These are phyloP conservation scores for Tetracladium marchalianum DNA, from an alignment of 495 filamentous ascomycete genomes.

Conservation along the genomic window DNA sequence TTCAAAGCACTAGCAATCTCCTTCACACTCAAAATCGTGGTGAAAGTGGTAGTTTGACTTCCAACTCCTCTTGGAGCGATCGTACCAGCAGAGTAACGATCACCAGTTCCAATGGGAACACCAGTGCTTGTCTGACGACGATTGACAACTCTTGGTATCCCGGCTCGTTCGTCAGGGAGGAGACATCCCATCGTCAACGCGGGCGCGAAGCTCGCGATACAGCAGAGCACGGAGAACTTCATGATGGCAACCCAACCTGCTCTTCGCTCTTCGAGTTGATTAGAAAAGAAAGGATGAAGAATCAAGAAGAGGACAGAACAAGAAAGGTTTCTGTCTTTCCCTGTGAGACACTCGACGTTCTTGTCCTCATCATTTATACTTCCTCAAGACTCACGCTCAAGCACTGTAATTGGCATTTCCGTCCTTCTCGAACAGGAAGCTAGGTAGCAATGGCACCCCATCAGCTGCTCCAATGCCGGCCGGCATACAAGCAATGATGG, in stretches of 20 bases:
- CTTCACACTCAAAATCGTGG: slow-evolving; percentile 22
- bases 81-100: slow-evolving; percentile 21
- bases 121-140: slow-evolving; percentile 14
- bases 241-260: neutral
- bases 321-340: no score
- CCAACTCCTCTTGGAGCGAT: slow-evolving; percentile 23
- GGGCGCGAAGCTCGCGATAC: neutral
- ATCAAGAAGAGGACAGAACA: no score
- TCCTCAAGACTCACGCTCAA: no score
- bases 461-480: no score
- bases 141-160: neutral
- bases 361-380: no score
- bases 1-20: slow-evolving; percentile 25
- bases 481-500: no score
- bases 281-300: no score
- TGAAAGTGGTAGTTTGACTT: slow-evolving; percentile 12
- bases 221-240: slow-evolving; percentile 1
- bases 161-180: slow-evolving; percentile 2
- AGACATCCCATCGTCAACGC: slow-evolving; percentile 2
- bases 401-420: no score
- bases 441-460: no score
- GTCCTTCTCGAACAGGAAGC: no score
- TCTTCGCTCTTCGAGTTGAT: no score
- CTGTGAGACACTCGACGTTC: no score
- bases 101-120: slow-evolving; percentile 21